Evolutionary conservation across 306 rosid species (phyloP), one percentile per base, ranked within the genome.

Genomic region (Ceratonia siliqua): DNA sequence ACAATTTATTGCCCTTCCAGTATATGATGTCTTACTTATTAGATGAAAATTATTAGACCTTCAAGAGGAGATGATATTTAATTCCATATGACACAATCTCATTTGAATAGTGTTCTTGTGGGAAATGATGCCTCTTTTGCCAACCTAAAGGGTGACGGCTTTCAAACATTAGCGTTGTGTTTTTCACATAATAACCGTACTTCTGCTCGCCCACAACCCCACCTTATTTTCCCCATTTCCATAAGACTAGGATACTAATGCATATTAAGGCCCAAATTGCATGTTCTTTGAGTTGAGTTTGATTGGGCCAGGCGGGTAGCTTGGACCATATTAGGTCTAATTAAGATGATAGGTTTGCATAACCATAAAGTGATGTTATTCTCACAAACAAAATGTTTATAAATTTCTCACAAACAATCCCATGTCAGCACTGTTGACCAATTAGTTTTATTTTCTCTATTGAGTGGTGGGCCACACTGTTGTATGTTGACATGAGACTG

Each of bases 1-100:
- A 11, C 24, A 27, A 49, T 49, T 17, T 50, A 21, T 24, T 30
- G 13, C 7, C 30, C 22, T 78, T 41, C 67, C 52, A 59, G 48
- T 71, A 28, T 50, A 14, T 52, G n/a, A 20, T 45, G 52, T 45
- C 43, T 35, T 52, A 50, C 24, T 35, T 61, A 61, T 61, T 30
- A 9, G 7, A 61, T 5, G 42, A 45, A 45, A 42, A 13, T 43
- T 41, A 15, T 32, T 45, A 42, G 48, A 43, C 39, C 7, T 58
- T 12, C 22, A 43, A 68, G 53, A 57, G 41, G 32, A 68, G 70
- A 61, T 32, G 74, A 46, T 73, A 70, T 62, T 70, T 50, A 28
- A 20, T 69, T 78, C 14, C 39, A 50, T 59, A n/a, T n/a, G 32
- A 53, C 25, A 50, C 14, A 27, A 0, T 5, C 21, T 24, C 49